Evolutionary conservation across 352 stramenopile genomes (phyloP).

Genomic region (Phytopythium oedochilum): DNA sequence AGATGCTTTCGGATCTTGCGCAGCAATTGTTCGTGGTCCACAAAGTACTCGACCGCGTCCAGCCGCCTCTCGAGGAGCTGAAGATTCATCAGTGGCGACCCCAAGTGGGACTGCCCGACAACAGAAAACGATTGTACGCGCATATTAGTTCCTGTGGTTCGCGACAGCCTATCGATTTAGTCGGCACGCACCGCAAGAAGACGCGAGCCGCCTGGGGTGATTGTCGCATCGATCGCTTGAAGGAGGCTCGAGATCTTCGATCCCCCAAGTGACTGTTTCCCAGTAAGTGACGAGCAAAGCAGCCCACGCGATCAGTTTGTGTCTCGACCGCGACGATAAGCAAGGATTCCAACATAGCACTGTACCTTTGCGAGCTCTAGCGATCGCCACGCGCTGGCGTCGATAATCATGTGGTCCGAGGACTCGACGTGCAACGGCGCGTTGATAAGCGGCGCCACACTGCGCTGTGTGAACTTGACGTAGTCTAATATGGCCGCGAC

Average conservation of each 20-base stretch:
- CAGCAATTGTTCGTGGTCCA: constrained; percentile 36
- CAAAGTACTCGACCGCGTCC: constrained; percentile 52
- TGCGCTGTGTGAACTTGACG: constrained; percentile 56
- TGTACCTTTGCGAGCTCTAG: constrained; percentile 58
- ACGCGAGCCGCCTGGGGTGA: constrained; percentile 56
- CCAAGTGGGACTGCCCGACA: constrained; percentile 41
- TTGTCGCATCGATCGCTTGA: constrained; percentile 58
- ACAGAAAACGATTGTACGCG: neutral
- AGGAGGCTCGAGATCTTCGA: constrained; percentile 63
- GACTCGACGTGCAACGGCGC: constrained; percentile 53
- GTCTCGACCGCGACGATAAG: no score
- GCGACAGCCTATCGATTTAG: neutral
- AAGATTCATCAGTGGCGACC: constrained; percentile 59
- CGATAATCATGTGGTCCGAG: constrained; percentile 78
- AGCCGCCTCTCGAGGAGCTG: constrained; percentile 38
- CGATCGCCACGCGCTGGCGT: constrained; percentile 63
- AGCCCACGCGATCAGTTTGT: no score
- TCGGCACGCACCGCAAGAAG: constrained; percentile 44
- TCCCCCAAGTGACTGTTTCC: constrained; percentile 26
- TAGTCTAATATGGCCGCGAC: constrained; percentile 61
- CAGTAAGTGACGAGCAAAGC: no score
- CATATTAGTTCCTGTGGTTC: no score
- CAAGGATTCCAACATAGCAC: neutral
- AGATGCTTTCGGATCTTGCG: constrained; percentile 50
- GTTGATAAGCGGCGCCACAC: constrained; percentile 21